These are phyloP conservation scores for Pichia manshurica DNA, from an alignment of 805 yeast species.

Conservation along the genomic window DNA sequence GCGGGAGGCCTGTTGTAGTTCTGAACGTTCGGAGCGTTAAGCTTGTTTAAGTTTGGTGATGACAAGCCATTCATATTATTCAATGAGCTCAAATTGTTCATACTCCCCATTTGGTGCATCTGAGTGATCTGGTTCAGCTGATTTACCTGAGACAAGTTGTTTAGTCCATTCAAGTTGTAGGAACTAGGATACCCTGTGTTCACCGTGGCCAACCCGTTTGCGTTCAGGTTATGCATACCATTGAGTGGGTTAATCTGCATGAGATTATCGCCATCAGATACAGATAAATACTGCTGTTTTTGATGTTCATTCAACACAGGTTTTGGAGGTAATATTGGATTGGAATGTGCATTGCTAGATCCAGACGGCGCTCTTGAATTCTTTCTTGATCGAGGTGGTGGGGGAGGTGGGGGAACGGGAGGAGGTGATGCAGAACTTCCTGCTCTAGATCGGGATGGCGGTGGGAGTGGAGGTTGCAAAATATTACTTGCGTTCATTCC, in stretches of 20 bases:
- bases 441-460: conserved; percentile 22
- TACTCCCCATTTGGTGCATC: neutral
- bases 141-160: conserved; percentile 1
- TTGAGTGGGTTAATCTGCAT: neutral
- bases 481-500: neutral
- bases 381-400: conserved; percentile 26
- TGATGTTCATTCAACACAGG: conserved; percentile 27
- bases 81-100: neutral
- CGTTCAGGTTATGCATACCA: neutral
- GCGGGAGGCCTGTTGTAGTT: no score
- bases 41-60: no score
- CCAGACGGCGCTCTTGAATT: conserved; percentile 20
- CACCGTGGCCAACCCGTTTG: neutral
- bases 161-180: neutral
- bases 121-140: conserved; percentile 5
- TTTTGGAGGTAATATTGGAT: conserved; percentile 28
- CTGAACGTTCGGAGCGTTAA: no score
- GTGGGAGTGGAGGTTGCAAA: conserved; percentile 18
- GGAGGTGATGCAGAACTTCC: conserved; percentile 14
- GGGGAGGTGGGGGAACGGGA: conserved; percentile 28
- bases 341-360: neutral
- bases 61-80: neutral
- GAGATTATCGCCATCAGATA: conserved; percentile 9
- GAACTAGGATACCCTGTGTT: neutral
- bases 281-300: conserved; percentile 24